phyloP scores from a whole-genome alignment of 2,329 filamentous ascomycete species.

The Hawksworthiomyces lignivorus region DNA sequence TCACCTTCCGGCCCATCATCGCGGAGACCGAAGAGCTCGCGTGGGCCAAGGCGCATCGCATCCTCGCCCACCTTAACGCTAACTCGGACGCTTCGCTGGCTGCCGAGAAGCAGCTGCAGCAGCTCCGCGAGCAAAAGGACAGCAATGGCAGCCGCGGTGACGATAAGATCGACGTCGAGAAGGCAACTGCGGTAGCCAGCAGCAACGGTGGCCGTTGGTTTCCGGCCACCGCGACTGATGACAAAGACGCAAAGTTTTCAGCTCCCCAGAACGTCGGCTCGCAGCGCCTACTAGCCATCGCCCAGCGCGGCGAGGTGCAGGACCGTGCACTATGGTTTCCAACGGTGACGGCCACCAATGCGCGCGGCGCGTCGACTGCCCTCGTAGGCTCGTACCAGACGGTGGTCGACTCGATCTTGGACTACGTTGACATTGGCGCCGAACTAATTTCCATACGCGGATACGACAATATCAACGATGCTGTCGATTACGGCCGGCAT shows the following conservation, averaged over 20 bases:
- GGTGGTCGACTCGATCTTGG: conserved; percentile 44
- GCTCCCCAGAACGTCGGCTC: conserved; percentile 47
- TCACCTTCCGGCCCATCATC: conserved; percentile 54
- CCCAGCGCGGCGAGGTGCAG: conserved; percentile 47
- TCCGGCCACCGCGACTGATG: no score
- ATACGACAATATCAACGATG: conserved; percentile 54
- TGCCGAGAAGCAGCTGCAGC: conserved; percentile 6
- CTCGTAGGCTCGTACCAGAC: conserved; percentile 48
- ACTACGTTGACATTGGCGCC: conserved; percentile 45
- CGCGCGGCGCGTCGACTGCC: conserved; percentile 51
- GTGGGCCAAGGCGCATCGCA: conserved; percentile 52
- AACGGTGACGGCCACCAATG: conserved; percentile 53
- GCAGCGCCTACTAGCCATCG: conserved; percentile 51
- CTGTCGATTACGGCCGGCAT: conserved; percentile 50
- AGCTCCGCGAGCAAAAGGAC: no score
- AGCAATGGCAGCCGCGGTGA: no score
- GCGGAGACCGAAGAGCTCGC: conserved; percentile 56
- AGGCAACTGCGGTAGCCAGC: no score
- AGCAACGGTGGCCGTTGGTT: no score
- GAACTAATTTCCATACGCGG: conserved; percentile 53
- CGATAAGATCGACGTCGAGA: no score
- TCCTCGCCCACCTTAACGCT: conserved; percentile 41
- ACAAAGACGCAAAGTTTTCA: no score
- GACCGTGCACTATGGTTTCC: conserved; percentile 59
- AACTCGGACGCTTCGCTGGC: conserved; percentile 25